phyloP scores from a whole-genome alignment of 2,329 filamentous ascomycete species.

The Tetracladium maxilliforme region DNA sequence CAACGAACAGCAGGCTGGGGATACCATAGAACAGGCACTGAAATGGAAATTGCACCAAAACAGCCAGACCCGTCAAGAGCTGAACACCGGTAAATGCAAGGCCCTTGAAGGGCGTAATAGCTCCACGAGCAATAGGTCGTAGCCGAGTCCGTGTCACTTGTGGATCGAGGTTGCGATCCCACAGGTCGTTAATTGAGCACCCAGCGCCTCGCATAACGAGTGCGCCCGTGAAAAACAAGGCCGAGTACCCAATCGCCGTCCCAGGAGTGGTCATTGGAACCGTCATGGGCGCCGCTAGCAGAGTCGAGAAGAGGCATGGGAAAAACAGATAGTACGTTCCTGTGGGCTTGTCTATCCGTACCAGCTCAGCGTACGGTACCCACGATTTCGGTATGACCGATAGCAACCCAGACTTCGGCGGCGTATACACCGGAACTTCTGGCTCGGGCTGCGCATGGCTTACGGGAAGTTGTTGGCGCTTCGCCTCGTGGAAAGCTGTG shows the following conservation, averaged over 20 bases:
- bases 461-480: no score
- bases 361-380: slow-evolving; percentile 71
- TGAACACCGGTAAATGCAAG: slow-evolving; percentile 62
- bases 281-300: slow-evolving; percentile 61
- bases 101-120: slow-evolving; percentile 57
- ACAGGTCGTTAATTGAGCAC: slow-evolving; percentile 82
- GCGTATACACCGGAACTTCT: slow-evolving; percentile 29
- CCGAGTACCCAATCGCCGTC: slow-evolving; percentile 46
- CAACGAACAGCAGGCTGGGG: slow-evolving; percentile 60
- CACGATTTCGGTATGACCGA: slow-evolving; percentile 53
- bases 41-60: slow-evolving; percentile 63
- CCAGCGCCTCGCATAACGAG: slow-evolving; percentile 78
- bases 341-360: slow-evolving; percentile 66
- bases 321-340: slow-evolving; percentile 80
- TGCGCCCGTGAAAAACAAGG: slow-evolving; percentile 62
- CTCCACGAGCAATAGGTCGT: slow-evolving; percentile 68
- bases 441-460: no score
- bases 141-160: slow-evolving; percentile 63
- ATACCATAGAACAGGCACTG: slow-evolving; percentile 65
- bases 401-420: slow-evolving; percentile 58
- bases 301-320: slow-evolving; percentile 71
- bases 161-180: slow-evolving; percentile 77
- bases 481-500: no score
- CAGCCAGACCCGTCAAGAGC: slow-evolving; percentile 55
- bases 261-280: slow-evolving; percentile 42